Evolutionary conservation across 2,329 filamentous ascomycete genomes (phyloP).

Genomic region (Gaeumannomyces sp.): DNA sequence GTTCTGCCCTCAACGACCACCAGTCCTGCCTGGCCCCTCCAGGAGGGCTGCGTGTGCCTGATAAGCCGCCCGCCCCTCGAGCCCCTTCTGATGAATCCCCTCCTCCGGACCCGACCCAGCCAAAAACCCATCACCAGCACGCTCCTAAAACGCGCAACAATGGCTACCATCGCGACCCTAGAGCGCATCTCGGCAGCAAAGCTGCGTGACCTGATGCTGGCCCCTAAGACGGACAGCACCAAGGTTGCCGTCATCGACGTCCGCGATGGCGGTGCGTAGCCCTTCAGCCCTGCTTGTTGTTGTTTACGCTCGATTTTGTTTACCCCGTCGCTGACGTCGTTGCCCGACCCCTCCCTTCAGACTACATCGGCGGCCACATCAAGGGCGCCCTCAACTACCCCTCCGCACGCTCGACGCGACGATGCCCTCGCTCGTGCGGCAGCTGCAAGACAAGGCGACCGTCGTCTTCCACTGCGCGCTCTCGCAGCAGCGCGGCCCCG

Average conservation of each 20-base stretch:
- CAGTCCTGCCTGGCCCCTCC: background rate
- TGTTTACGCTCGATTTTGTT: background rate
- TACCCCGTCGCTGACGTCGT: background rate
- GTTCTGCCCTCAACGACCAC: too few relatives aligned
- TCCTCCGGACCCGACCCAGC: background rate
- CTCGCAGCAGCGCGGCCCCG: slow-evolving; percentile 83
- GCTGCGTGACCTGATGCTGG: slow-evolving; percentile 61
- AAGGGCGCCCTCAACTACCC: slow-evolving; percentile 70
- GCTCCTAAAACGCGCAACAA: slow-evolving; percentile 16
- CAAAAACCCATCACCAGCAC: background rate
- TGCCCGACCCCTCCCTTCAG: slow-evolving; percentile 33
- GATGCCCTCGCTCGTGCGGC: slow-evolving; percentile 76
- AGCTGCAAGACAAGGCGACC: slow-evolving; percentile 67
- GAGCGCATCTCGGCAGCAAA: slow-evolving; percentile 60
- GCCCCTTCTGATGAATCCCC: background rate
- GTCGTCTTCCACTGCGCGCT: slow-evolving; percentile 94
- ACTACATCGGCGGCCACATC: slow-evolving; percentile 90
- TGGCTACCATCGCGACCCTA: slow-evolving; percentile 55
- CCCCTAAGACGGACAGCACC: slow-evolving; percentile 34
- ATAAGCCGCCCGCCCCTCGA: slow-evolving; percentile 9
- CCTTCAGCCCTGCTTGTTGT: background rate
- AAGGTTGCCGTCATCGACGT: slow-evolving; percentile 78
- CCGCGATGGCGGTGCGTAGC: slow-evolving; percentile 64
- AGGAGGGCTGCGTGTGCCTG: background rate
- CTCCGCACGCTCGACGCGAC: slow-evolving; percentile 65